These are phyloP conservation scores for Rhodotorula sphaerocarpa DNA, from an alignment of 768 basidiomycete genomes.

Conservation along the genomic window DNA sequence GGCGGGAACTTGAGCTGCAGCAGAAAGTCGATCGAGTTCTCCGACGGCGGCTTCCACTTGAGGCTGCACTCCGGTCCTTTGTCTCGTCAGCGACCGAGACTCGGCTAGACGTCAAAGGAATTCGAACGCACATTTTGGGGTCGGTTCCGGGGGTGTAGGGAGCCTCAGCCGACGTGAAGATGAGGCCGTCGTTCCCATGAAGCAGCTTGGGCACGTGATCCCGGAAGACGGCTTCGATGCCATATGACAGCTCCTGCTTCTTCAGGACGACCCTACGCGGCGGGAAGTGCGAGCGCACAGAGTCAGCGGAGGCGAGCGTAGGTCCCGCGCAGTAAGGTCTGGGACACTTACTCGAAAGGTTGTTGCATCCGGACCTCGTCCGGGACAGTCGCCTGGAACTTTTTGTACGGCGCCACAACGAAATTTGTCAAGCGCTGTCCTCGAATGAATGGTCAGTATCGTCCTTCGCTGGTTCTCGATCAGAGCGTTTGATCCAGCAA, in stretches of 20 bases:
- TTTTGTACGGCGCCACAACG: slow-evolving; percentile 71
- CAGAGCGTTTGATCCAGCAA: neutral
- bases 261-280: slow-evolving; percentile 74
- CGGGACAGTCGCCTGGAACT: slow-evolving; percentile 56
- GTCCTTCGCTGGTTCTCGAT: neutral
- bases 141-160: slow-evolving; percentile 79
- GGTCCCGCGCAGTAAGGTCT: neutral
- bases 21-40: slow-evolving; percentile 97
- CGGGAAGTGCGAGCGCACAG: too few relatives aligned
- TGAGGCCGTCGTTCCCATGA: slow-evolving; percentile 90
- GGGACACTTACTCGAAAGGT: slow-evolving; percentile 71
- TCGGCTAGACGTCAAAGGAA: slow-evolving; percentile 1
- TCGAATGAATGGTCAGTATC: too few relatives aligned
- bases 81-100: neutral
- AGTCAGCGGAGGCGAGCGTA: neutral
- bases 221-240: slow-evolving; percentile 73
- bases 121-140: slow-evolving; percentile 63
- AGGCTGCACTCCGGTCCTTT: slow-evolving; percentile 50
- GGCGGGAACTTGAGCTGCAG: slow-evolving; percentile 89
- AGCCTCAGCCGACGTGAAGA: slow-evolving; percentile 84
- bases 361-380: slow-evolving; percentile 57
- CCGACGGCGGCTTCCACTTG: slow-evolving; percentile 98
- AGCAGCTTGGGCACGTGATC: slow-evolving; percentile 74
- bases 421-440: slow-evolving; percentile 65
- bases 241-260: slow-evolving; percentile 75